Conservation (phyloP, 352 stramenopile species). For the Pythium vanterpoolii region DNA sequence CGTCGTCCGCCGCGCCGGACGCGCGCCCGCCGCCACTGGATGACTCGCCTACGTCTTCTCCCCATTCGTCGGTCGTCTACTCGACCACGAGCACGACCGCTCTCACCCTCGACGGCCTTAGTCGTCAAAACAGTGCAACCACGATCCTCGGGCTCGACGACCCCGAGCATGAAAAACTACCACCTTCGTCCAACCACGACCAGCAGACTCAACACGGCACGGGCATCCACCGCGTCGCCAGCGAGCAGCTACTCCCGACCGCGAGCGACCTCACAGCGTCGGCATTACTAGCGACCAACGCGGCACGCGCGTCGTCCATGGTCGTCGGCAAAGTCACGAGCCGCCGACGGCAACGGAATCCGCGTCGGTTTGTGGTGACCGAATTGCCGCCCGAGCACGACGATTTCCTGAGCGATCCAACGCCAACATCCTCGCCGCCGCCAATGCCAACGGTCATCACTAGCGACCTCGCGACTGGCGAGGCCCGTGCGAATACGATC, state of each 20-base stretch:
- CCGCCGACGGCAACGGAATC: conserved; percentile 43
- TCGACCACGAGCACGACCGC: conserved; percentile 15
- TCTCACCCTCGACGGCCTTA: conserved; percentile 8
- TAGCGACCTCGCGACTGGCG: not conserved
- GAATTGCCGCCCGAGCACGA: conserved; percentile 52
- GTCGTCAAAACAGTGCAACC: conserved; percentile 8
- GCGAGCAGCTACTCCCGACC: conserved; percentile 17
- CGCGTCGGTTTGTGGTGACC: conserved; percentile 69
- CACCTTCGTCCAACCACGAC: not conserved
- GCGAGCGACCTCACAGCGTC: conserved; percentile 9
- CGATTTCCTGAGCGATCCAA: conserved; percentile 7
- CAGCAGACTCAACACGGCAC: not conserved
- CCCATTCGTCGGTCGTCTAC: conserved; percentile 8
- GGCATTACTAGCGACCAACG: conserved; percentile 5
- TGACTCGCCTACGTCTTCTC: conserved; percentile 9
- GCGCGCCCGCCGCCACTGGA: not conserved
- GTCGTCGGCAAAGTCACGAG: conserved; percentile 24
- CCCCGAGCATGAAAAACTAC: no score
- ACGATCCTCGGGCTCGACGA: conserved; percentile 9
- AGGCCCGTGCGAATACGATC: not conserved
- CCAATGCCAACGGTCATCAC: not conserved
- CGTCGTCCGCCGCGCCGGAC: not conserved
- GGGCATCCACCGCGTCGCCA: conserved; percentile 17
- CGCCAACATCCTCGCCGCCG: not conserved
- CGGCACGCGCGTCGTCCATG: conserved; percentile 16